Conservation (phyloP, 345 rosid genomes). For the Barbarea vulgaris region DNA sequence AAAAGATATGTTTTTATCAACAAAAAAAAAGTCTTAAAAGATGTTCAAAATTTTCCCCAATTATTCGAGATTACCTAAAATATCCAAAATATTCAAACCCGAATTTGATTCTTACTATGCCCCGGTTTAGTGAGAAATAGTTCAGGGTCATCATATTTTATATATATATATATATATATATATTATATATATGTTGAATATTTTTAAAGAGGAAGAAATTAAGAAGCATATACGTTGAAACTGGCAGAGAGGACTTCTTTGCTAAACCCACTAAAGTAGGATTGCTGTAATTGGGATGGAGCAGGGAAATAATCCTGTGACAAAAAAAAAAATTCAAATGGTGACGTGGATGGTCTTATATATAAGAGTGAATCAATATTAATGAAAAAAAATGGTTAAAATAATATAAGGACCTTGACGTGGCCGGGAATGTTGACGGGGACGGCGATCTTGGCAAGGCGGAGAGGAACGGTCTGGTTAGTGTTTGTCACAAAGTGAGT, state of each 20-base stretch:
- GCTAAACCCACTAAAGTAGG: slow-evolving; percentile 47
- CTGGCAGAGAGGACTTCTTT: slow-evolving; percentile 47
- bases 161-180: too few relatives aligned
- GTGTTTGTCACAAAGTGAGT: slow-evolving; percentile 41
- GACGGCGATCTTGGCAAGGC: slow-evolving; percentile 31
- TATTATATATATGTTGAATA: background rate
- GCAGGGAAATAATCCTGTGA: slow-evolving; percentile 41
- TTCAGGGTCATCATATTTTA: too few relatives aligned
- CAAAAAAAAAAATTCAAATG: too few relatives aligned
- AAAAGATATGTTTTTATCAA: too few relatives aligned
- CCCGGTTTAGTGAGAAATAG: background rate
- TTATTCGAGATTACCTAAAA: too few relatives aligned
- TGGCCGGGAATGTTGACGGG: slow-evolving; percentile 46
- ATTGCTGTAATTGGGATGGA: slow-evolving; percentile 41
- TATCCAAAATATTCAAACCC: too few relatives aligned
- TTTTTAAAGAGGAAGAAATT: background rate
- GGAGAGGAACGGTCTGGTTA: slow-evolving; percentile 39
- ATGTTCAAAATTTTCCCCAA: too few relatives aligned
- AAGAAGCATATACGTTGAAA: slow-evolving; percentile 47
- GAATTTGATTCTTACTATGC: background rate
- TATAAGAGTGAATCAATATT: background rate
- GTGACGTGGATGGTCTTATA: too few relatives aligned
- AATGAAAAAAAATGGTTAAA: background rate
- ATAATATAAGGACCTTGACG: slow-evolving; percentile 38
- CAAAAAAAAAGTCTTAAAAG: too few relatives aligned